Base-by-base conservation (phyloP, 768 basidiomycete species). In the Cystofilobasidium capitatum region DNA sequence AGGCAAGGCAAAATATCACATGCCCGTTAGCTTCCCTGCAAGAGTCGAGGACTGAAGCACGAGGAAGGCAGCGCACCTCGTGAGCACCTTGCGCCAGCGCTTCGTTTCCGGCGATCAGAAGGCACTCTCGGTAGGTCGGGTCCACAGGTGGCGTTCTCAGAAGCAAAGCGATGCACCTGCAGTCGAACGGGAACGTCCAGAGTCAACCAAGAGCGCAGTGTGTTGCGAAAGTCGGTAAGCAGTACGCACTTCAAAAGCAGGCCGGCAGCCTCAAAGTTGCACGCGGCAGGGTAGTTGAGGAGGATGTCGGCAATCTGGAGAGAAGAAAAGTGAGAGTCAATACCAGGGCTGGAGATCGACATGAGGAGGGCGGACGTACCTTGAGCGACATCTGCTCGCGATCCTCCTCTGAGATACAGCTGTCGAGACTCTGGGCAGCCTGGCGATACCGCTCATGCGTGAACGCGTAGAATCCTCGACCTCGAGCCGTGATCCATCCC, bases 41-140 rank as follows among this genome's bases (percentile, higher is more conserved):
- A 14, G 31, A 33, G 5, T 36, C 31, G 35, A 26, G 39, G 9
- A n/a, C 40, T 7, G 1, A 36, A 24, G 33, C 35, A 59, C 24
- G 39, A 17, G 58, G 4, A 40, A 29, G 37, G 37, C 20, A 31
- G 26, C 62, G 26, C 73, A 86, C 86, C 79, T 88, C 87, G 72
- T 88, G 86, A 40, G 87, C 87, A 29, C 87, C 87, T 61, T 86
- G 81, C 10, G 82, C 81, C 80, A 85, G 83, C 7, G 87, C 85
- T 42, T 85, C 83, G 71, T 87, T 85, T 1, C 85, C 86, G 26
- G 86, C 86, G 61, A 86, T 82, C 24, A 86, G 81, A 12, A 87
- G 78, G 31, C 16, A 9, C 12, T 61, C 59, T 5, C 40, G 16
- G 40, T 61, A 61, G 37, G 10, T n/a, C 1, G 42, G 29, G 42